These are phyloP conservation scores for Cochlearia excelsa DNA, from an alignment of 345 rosid genomes.

Conservation along the genomic window DNA sequence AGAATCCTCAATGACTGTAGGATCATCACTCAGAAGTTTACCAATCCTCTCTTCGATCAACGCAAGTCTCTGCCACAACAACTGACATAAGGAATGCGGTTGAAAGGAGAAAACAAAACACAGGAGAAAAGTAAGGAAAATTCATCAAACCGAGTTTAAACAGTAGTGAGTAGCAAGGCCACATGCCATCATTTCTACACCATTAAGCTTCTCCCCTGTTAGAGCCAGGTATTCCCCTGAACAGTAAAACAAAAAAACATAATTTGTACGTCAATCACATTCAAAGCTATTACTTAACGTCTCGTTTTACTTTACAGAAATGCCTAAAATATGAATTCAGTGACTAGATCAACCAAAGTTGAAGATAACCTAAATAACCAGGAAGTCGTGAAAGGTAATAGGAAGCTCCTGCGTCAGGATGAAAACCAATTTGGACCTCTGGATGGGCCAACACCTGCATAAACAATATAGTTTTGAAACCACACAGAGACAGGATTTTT, in stretches of 20 bases:
- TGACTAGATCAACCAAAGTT: slow-evolving; percentile 10
- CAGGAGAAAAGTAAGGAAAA: slow-evolving; percentile 7
- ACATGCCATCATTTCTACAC: slow-evolving; percentile 87
- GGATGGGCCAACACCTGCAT: slow-evolving; percentile 70
- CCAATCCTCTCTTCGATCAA: slow-evolving; percentile 76
- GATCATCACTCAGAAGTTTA: slow-evolving; percentile 77
- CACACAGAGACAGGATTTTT: background rate
- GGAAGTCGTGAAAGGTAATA: slow-evolving; percentile 84
- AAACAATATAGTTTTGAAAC: background rate
- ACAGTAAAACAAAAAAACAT: slow-evolving; percentile 19
- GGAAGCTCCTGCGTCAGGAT: slow-evolving; percentile 92
- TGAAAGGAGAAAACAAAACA: slow-evolving; percentile 19
- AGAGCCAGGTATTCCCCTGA: slow-evolving; percentile 90
- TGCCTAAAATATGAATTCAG: slow-evolving; percentile 13
- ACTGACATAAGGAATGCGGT: slow-evolving; percentile 14
- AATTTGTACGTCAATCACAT: slow-evolving; percentile 15
- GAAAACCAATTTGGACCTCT: slow-evolving; percentile 80
- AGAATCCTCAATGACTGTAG: slow-evolving; percentile 64
- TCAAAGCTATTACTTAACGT: background rate
- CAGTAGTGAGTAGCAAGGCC: slow-evolving; percentile 91
- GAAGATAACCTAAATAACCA: slow-evolving; percentile 64
- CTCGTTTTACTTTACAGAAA: slow-evolving; percentile 14
- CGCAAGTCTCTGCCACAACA: slow-evolving; percentile 59
- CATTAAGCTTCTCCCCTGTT: slow-evolving; percentile 85
- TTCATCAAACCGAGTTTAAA: slow-evolving; percentile 55